Conservation (phyloP, 129 eudicot genomes). For the Apium graveolens region DNA sequence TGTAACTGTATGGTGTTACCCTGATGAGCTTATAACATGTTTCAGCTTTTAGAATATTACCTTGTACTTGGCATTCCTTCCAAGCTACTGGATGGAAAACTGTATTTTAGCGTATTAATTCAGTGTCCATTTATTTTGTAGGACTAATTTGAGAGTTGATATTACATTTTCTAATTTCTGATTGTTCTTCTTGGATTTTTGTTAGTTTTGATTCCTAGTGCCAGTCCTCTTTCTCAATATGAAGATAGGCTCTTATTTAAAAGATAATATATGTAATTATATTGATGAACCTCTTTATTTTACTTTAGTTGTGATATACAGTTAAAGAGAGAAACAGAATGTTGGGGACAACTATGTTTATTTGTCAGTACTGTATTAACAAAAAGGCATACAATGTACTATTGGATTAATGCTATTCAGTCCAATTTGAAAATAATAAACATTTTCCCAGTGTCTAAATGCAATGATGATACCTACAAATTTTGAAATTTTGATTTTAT, state of each 20-base stretch:
- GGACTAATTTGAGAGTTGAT: neutral
- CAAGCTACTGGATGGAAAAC: neutral
- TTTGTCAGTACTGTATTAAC: no score
- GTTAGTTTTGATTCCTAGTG: neutral
- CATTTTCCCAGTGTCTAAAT: no score
- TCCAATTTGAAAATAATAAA: no score
- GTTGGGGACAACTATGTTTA: no score
- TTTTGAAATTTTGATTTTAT: no score
- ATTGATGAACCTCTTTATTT: no score
- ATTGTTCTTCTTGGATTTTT: neutral
- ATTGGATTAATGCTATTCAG: no score
- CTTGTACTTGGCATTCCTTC: neutral
- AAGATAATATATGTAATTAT: neutral
- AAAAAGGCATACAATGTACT: no score
- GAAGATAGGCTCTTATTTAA: no score
- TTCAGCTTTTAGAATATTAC: neutral
- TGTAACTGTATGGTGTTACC: conserved; percentile 1
- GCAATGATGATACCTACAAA: no score
- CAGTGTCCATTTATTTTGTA: neutral
- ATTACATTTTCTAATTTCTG: neutral
- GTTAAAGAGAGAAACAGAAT: no score
- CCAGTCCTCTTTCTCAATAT: neutral
- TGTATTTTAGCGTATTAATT: neutral
- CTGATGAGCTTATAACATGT: neutral
- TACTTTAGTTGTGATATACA: no score